A percentile compares a stretch with the other conserved stretches of the same genome.
Conservation (phyloP, 352 stramenopile species). For the Phytophthora sp. region DNA sequence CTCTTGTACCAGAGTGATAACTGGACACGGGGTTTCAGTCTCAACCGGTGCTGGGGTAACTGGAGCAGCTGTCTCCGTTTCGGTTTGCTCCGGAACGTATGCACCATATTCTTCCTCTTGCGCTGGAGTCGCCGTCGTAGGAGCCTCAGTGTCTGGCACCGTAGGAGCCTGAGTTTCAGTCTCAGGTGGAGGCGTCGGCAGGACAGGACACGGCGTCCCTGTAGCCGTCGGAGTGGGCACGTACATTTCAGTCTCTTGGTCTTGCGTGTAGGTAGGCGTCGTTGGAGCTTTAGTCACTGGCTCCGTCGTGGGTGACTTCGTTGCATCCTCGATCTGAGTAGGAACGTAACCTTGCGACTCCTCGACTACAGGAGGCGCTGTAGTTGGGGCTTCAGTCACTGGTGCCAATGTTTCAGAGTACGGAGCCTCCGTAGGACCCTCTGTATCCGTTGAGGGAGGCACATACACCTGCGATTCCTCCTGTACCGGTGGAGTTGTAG, state of each 20-base stretch:
- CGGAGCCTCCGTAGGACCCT: constrained; percentile 1
- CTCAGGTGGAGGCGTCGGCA: constrained; percentile 15
- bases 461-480: neutral
- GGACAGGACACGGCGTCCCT: constrained; percentile 22
- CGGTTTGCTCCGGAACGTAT: constrained; percentile 1
- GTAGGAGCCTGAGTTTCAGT: constrained; percentile 21
- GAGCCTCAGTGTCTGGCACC: no score
- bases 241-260: constrained; percentile 2
- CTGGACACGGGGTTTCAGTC: neutral
- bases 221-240: constrained; percentile 6
- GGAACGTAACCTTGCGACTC: no score
- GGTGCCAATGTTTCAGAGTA: constrained; percentile 2
- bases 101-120: no score
- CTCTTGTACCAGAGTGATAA: constrained; percentile 18
- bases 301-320: neutral
- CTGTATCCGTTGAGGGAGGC: constrained; percentile 7
- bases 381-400: no score
- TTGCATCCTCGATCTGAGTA: no score
- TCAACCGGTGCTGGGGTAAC: no score
- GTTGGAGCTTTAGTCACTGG: neutral
- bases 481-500: neutral
- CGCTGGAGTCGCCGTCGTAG: no score
- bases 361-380: no score
- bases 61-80: neutral
- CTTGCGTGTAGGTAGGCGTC: neutral